Conservation (phyloP, 176 grass and related monocot species). For the bread wheat (Triticum aestivum) region DNA sequence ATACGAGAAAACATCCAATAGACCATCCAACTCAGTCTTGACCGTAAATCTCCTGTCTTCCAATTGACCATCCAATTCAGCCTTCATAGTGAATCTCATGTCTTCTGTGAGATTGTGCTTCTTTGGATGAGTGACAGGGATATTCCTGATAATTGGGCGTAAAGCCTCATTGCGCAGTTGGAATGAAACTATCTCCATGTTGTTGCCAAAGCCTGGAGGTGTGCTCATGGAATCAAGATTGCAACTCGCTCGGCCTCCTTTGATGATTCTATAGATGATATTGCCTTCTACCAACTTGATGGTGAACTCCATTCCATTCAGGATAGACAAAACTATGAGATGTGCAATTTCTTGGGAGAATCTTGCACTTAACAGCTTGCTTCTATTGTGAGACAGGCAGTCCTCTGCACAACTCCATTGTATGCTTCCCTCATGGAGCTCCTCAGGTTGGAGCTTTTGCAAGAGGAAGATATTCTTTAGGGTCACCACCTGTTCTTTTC, state of each 20-base stretch:
- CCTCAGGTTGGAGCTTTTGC: slow-evolving; percentile 50
- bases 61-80: slow-evolving; percentile 21
- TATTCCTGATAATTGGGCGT: slow-evolving; percentile 37
- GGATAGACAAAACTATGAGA: slow-evolving; percentile 65
- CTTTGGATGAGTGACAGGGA: slow-evolving; percentile 40
- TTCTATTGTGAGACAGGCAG: slow-evolving; percentile 44
- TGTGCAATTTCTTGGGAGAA: slow-evolving; percentile 63
- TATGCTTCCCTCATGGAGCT: slow-evolving; percentile 36
- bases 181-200: slow-evolving; percentile 61
- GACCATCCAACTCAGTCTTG: slow-evolving; percentile 29
- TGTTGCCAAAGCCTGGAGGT: slow-evolving; percentile 39
- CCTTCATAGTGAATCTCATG: slow-evolving; percentile 3
- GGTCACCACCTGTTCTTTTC: slow-evolving; percentile 37
- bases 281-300: slow-evolving; percentile 60
- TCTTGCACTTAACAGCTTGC: slow-evolving; percentile 55
- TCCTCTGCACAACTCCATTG: slow-evolving; percentile 50
- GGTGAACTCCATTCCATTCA: slow-evolving; percentile 66
- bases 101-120: slow-evolving; percentile 12
- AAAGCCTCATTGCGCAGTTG: slow-evolving; percentile 22
- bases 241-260: slow-evolving; percentile 27
- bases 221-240: slow-evolving; percentile 29
- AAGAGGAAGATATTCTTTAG: slow-evolving; percentile 60
- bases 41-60: slow-evolving; percentile 9
- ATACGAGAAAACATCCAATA: slow-evolving; percentile 52
- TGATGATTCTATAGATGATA: slow-evolving; percentile 54